phyloP scores from a whole-genome alignment of 176 grass and related monocot genomes.

The Triticum monococcum region DNA sequence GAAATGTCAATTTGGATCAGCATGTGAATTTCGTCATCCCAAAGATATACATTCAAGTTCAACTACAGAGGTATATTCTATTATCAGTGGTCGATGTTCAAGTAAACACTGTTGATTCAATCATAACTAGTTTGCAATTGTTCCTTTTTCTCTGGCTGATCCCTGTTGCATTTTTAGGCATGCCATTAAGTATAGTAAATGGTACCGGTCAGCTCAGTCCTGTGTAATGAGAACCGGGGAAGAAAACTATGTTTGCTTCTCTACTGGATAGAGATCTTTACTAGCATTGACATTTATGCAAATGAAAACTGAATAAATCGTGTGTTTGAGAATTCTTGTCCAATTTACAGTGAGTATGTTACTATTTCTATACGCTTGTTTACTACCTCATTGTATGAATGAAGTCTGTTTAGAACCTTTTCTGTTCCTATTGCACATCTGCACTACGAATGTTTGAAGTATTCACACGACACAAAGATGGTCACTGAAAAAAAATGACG shows the following conservation, averaged over 20 bases:
- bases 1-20: slow-evolving; percentile 43
- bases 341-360: background rate
- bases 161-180: background rate
- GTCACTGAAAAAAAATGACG: background rate
- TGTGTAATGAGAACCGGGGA: background rate
- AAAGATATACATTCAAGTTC: background rate
- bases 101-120: background rate
- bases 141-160: background rate
- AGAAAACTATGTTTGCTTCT: background rate
- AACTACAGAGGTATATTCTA: slow-evolving; percentile 32
- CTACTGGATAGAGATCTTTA: background rate
- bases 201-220: background rate
- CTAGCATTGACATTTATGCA: background rate
- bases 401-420: background rate
- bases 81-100: background rate
- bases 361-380: background rate
- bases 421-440: background rate
- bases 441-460: background rate
- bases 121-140: background rate
- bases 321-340: background rate
- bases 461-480: background rate
- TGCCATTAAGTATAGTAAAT: background rate
- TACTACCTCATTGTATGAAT: background rate
- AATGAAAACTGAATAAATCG: background rate
- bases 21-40: slow-evolving; percentile 42